These are phyloP conservation scores for Nicotiana benthamiana DNA, from an alignment of 257 asterid genomes.

Conservation along the genomic window DNA sequence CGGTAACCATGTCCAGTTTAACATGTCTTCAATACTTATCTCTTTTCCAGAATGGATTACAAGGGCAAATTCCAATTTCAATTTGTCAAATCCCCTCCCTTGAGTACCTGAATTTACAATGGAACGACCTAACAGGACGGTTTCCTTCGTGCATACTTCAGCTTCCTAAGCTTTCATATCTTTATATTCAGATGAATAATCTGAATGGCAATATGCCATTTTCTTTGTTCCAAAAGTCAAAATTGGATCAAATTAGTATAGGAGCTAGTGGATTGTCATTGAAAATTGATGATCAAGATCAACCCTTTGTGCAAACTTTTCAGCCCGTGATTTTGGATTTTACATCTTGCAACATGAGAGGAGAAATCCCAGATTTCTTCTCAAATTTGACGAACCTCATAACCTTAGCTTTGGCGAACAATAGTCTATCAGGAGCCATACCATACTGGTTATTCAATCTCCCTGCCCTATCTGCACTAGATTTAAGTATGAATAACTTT, in stretches of 20 bases:
- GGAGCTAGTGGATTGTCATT: neutral
- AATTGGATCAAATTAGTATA: neutral
- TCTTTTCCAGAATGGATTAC: neutral
- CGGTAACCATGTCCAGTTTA: neutral
- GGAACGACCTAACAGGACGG: neutral
- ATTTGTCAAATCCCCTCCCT: constrained; percentile 1
- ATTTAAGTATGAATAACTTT: neutral
- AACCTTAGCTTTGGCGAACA: neutral
- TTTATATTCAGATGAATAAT: neutral
- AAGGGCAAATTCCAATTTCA: neutral
- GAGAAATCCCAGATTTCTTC: neutral
- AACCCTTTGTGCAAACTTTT: neutral
- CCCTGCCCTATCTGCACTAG: neutral
- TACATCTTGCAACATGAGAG: neutral
- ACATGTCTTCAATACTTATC: neutral
- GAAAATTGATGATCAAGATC: neutral
- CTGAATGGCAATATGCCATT: neutral
- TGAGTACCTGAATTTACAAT: neutral
- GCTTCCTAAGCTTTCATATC: constrained; percentile 4
- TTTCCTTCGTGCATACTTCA: neutral
- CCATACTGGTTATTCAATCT: constrained; percentile 7
- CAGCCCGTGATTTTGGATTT: neutral
- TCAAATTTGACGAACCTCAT: neutral
- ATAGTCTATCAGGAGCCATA: constrained; percentile 1
- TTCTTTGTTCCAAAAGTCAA: neutral